These are phyloP conservation scores for Phlebopus sp. DNA, from an alignment of 1,284 basidiomycete genomes.

Conservation along the genomic window DNA sequence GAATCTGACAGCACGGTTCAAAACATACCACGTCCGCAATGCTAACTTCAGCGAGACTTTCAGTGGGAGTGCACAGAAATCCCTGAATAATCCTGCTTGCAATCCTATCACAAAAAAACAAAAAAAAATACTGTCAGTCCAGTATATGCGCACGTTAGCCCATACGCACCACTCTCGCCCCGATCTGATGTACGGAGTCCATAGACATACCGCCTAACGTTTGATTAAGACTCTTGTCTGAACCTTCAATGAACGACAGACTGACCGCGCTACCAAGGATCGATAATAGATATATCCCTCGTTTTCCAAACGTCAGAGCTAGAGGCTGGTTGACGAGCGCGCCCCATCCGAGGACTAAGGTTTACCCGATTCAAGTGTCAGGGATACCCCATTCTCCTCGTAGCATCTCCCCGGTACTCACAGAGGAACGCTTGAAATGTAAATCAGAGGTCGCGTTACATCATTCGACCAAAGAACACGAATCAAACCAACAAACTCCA, in stretches of 20 bases:
- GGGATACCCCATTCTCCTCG: background rate
- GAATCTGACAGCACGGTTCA: background rate
- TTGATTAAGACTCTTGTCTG: background rate
- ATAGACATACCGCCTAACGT: conserved; percentile 14
- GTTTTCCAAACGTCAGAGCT: conserved; percentile 18
- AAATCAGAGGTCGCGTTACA: background rate
- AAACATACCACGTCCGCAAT: conserved; percentile 14
- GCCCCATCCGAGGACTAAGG: conserved; percentile 16
- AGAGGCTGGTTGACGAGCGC: conserved; percentile 18
- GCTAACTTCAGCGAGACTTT: conserved; percentile 18
- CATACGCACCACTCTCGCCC: conserved; percentile 12
- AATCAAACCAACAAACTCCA: background rate
- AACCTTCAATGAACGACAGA: background rate
- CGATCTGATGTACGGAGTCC: conserved; percentile 16
- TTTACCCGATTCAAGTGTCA: background rate
- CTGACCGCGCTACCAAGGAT: conserved; percentile 14
- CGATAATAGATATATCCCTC: conserved; percentile 15
- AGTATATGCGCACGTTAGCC: too few species aligned
- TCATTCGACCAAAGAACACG: too few species aligned
- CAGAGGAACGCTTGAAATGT: conserved; percentile 13
- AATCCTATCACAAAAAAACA: conserved; percentile 12
- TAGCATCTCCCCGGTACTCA: conserved; percentile 1
- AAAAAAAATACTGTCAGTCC: background rate
- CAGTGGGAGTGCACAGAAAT: conserved; percentile 16
- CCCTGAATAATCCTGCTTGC: conserved; percentile 17